phyloP scores from a whole-genome alignment of 306 rosid species.

The Aeschynomene evenia region DNA sequence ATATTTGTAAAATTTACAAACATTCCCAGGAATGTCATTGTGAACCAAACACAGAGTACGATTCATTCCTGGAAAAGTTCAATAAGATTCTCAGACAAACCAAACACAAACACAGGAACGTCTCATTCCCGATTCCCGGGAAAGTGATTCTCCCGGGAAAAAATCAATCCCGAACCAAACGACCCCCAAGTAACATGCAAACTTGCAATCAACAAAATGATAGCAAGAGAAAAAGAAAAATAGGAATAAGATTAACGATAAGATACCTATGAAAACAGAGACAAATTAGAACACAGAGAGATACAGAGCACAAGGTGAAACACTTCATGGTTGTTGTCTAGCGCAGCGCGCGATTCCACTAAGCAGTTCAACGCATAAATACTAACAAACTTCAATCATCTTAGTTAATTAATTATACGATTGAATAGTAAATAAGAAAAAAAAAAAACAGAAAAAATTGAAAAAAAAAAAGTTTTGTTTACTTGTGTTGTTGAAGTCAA shows the following conservation, averaged over 20 bases:
- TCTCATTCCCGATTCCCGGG: no score
- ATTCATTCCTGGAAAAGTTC: no score
- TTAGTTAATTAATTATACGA: neutral
- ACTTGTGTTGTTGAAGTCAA: neutral
- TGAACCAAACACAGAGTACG: no score
- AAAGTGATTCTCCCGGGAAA: no score
- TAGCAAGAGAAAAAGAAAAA: neutral
- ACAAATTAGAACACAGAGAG: constrained; percentile 32
- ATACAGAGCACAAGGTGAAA: constrained; percentile 18
- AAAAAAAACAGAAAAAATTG: neutral
- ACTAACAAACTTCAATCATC: neutral
- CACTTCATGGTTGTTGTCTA: constrained; percentile 36
- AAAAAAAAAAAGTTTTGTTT: neutral
- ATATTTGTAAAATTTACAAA: no score
- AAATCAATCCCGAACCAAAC: no score
- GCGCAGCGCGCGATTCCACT: neutral
- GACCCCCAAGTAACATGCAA: constrained; percentile 3
- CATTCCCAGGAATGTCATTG: no score
- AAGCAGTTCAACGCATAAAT: neutral
- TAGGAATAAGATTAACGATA: neutral
- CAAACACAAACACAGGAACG: no score
- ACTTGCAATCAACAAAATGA: neutral
- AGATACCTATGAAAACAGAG: constrained; percentile 30
- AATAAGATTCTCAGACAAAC: no score
- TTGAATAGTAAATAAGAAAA: neutral